Conservation (phyloP, 306 rosid genomes). For the Fragaria nilgerrensis region DNA sequence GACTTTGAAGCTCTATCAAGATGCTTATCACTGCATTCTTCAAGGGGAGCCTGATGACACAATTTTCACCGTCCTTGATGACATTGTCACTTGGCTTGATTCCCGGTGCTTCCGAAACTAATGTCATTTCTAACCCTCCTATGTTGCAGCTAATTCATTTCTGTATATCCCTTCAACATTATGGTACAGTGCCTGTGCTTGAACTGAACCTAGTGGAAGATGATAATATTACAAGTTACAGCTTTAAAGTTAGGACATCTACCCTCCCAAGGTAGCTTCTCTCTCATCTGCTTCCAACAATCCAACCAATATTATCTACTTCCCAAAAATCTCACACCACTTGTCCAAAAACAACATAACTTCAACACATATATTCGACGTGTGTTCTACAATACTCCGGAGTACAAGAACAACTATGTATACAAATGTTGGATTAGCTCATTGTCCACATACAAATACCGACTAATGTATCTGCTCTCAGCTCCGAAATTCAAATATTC, state of each 20-base stretch:
- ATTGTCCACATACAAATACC: too few relatives aligned
- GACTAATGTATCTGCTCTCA: too few relatives aligned
- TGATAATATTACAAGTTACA: not conserved
- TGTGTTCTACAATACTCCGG: too few relatives aligned
- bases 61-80: conserved; percentile 48
- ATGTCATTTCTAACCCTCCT: not conserved
- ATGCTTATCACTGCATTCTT: conserved; percentile 60
- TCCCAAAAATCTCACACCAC: not conserved
- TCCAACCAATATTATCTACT: not conserved
- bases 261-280: not conserved
- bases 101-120: conserved; percentile 33
- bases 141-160: not conserved
- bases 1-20: conserved; percentile 59
- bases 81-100: conserved; percentile 63
- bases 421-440: too few relatives aligned
- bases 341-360: too few relatives aligned
- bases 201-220: not conserved
- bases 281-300: not conserved
- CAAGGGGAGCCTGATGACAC: conserved; percentile 73
- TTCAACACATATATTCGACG: too few relatives aligned
- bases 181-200: not conserved
- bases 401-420: too few relatives aligned
- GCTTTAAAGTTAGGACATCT: not conserved
- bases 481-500: too few relatives aligned
- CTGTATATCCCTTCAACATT: not conserved